phyloP scores from a whole-genome alignment of 352 stramenopile genomes.

The Phytophthora quininea region DNA sequence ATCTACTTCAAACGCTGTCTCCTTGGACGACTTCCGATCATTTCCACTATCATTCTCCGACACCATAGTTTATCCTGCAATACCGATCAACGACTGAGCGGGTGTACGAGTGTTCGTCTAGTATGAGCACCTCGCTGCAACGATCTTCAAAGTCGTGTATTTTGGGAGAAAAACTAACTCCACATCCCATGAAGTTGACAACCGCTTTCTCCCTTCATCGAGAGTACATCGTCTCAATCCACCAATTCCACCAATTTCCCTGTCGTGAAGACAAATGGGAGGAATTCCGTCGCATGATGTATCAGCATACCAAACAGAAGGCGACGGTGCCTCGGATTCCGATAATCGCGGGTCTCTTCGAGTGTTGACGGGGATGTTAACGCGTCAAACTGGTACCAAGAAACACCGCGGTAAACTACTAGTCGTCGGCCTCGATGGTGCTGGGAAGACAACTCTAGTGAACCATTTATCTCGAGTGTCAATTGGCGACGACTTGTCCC shows the following conservation, averaged over 20 bases:
- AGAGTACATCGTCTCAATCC: conserved; percentile 3
- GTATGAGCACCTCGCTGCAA: background rate
- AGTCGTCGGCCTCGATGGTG: conserved; percentile 58
- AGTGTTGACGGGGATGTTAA: conserved; percentile 27
- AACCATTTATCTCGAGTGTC: conserved; percentile 43
- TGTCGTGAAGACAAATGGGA: conserved; percentile 28
- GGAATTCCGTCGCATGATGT: conserved; percentile 50
- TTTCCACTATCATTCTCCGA: conserved; percentile 20
- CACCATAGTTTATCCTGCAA: conserved; percentile 12
- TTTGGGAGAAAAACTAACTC: conserved; percentile 7
- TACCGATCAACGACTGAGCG: background rate
- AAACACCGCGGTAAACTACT: conserved; percentile 53
- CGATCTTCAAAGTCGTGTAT: conserved; percentile 8
- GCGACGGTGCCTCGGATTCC: conserved; percentile 14
- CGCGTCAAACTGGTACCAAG: conserved; percentile 38
- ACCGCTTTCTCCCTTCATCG: conserved; percentile 1
- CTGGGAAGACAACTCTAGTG: conserved; percentile 66
- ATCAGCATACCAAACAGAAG: conserved; percentile 16
- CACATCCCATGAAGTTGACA: background rate
- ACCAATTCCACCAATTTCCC: background rate
- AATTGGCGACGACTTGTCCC: conserved; percentile 27
- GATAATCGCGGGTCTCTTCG: conserved; percentile 28
- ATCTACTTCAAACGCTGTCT: conserved; percentile 5
- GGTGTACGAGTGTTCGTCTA: background rate
- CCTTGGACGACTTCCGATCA: conserved; percentile 21